Conservation (phyloP, 345 rosid species). For the Rhizophora apiculata region DNA sequence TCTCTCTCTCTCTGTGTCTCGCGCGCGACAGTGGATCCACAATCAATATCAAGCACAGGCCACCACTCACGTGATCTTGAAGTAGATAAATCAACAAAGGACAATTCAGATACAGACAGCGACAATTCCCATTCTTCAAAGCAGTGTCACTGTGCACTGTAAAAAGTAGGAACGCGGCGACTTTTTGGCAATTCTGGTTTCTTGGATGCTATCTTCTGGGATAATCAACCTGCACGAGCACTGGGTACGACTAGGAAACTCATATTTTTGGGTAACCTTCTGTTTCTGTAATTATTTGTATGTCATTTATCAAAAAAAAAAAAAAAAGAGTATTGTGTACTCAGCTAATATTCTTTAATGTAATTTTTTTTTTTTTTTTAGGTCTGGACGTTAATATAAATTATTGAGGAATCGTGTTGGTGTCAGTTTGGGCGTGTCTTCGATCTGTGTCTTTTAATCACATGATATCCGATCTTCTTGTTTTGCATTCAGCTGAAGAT, state of each 20-base stretch:
- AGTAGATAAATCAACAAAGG: not conserved
- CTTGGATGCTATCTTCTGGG: not conserved
- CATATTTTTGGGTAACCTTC: not conserved
- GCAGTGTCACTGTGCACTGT: not conserved
- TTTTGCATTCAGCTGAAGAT: not conserved
- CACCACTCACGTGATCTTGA: constrained; percentile 16
- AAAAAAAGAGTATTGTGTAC: not conserved
- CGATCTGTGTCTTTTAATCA: constrained; percentile 22
- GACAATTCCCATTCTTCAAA: not conserved
- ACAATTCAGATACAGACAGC: constrained; percentile 11
- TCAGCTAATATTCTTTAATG: constrained; percentile 25
- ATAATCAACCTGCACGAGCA: not conserved
- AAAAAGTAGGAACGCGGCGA: not conserved
- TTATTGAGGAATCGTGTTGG: constrained; percentile 27
- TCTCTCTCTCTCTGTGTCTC: too few relatives aligned
- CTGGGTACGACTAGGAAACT: not conserved
- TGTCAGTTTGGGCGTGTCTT: not conserved
- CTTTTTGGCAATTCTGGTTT: not conserved
- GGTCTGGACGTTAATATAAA: constrained; percentile 13
- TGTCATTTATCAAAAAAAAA: not conserved
- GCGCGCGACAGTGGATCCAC: not conserved
- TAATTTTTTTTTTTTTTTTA: too few relatives aligned
- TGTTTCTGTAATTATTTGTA: not conserved
- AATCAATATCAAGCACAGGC: not conserved
- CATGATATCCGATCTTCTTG: constrained; percentile 18